Base-by-base conservation (phyloP, 2,329 filamentous ascomycete species). In the Teratosphaeriaceae sp. region DNA sequence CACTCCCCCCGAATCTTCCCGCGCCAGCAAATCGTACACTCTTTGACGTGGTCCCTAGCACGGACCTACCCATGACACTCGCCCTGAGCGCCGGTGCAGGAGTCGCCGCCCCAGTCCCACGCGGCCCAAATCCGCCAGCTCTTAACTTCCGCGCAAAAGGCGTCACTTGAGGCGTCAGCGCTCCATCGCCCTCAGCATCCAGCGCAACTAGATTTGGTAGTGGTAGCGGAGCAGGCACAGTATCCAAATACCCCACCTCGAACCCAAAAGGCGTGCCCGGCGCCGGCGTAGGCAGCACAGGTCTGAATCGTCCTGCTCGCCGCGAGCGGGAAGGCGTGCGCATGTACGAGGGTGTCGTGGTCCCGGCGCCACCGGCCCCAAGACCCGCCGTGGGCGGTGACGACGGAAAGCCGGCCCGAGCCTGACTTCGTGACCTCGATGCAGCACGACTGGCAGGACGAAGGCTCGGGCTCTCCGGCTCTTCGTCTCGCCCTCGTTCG, bases 271-370 rank as follows among this genome's bases (percentile, higher is more conserved):
- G 60, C 18, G 60, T 61, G 5, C 52, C 45, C 11, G 52, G 41
- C 22, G 51, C 57, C 12, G 59, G 58, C 2, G 57, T 60, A 3
- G 58, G 56, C 11, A 62, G 43, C n/a, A n/a, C n/a, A 3, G 57
- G 49, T 23, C 53, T 51, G 46, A 61, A 60, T 11, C 60, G 47
- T 16, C 52, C 53, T 19, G 50, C 45, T 35, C 52, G 30, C 12
- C 48, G 39, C 2, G 31, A 48, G 12, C 56, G 50, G 19, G 65
- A 69, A 0, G 71, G 71, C 22, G 71, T 72, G 29, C 70, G 67
- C 43, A 73, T 62, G 41, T 74, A 73, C 24, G 49, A n/a, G n/a
- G n/a, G n/a, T n/a, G n/a, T n/a, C n/a, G n/a, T n/a, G n/a, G n/a
- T n/a, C n/a, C 56, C 33, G 56, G 58, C 8, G 54, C 57, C 5